phyloP scores from a whole-genome alignment of 495 filamentous ascomycete genomes.

The Tuber aestivum region DNA sequence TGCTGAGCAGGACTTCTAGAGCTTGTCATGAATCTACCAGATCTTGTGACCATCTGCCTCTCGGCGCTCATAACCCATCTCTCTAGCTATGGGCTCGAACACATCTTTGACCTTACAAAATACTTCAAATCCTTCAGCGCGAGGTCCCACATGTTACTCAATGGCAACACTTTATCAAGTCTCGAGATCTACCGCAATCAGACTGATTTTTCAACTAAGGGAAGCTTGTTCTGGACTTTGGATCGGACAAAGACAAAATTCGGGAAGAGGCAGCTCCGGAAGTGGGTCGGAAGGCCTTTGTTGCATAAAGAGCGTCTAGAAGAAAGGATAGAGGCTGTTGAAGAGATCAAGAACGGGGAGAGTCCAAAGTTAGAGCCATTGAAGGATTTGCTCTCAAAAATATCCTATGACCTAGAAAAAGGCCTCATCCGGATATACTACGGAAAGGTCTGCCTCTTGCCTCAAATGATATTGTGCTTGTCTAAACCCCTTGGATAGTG shows the following conservation, averaged over 20 bases:
- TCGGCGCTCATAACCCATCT: constrained; percentile 96
- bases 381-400: constrained; percentile 60
- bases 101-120: constrained; percentile 94
- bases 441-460: constrained; percentile 54
- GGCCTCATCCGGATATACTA: constrained; percentile 95
- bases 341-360: constrained; percentile 71
- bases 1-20: constrained; percentile 56
- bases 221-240: constrained; percentile 91
- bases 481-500: constrained; percentile 50
- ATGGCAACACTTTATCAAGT: constrained; percentile 89
- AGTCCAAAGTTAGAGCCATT: constrained; percentile 66
- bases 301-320: constrained; percentile 71
- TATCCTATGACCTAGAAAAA: constrained; percentile 79
- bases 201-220: constrained; percentile 78
- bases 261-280: constrained; percentile 78
- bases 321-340: constrained; percentile 78
- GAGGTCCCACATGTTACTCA: constrained; percentile 90
- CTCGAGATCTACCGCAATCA: constrained; percentile 94
- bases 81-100: constrained; percentile 86
- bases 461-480: neutral
- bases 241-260: constrained; percentile 90
- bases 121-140: constrained; percentile 97
- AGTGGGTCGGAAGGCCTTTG: constrained; percentile 91
- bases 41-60: constrained; percentile 82
- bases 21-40: constrained; percentile 76